Conservation (phyloP, 139 green algal genomes). For the Spirogloea muscicola region DNA sequence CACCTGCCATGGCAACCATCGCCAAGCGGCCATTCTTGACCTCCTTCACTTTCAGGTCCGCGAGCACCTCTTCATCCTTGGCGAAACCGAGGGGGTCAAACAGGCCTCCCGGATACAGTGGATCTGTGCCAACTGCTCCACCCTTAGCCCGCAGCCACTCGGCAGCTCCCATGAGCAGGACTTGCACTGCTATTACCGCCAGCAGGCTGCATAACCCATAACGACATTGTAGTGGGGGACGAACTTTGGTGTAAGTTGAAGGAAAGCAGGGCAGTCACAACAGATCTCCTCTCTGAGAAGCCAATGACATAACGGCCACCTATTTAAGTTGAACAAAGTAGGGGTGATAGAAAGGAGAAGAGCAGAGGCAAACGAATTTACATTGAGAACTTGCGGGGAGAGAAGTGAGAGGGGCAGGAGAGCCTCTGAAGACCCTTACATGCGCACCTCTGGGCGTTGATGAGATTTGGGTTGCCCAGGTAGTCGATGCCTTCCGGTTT, state of each 20-base stretch:
- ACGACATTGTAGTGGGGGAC: too few species aligned
- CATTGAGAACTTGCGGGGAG: conserved; percentile 79
- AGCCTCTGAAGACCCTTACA: conserved; percentile 69
- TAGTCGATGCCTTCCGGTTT: conserved; percentile 67
- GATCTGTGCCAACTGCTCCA: conserved; percentile 56
- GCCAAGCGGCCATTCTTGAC: conserved; percentile 79
- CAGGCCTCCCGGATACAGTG: conserved; percentile 64
- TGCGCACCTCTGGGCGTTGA: conserved; percentile 89
- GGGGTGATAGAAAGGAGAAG: too few species aligned
- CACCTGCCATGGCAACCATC: conserved; percentile 82
- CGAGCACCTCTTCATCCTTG: conserved; percentile 71
- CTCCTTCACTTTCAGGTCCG: conserved; percentile 60
- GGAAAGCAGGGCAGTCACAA: too few species aligned
- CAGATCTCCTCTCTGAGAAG: too few species aligned
- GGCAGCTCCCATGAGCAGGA: conserved; percentile 63
- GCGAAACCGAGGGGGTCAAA: conserved; percentile 83
- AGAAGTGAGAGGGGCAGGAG: conserved; percentile 83
- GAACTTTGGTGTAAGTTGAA: too few species aligned
- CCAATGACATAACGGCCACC: too few species aligned
- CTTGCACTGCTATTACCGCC: conserved; percentile 78
- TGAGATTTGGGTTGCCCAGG: conserved; percentile 69
- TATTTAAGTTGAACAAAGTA: too few species aligned
- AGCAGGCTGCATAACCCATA: too few species aligned
- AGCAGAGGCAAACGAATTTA: too few species aligned
- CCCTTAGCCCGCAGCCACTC: conserved; percentile 52